A percentile compares a stretch with the other conserved stretches of the same genome.
Evolutionary conservation across 306 rosid species (phyloP).

Genomic region (Pachyrhizus erosus): DNA sequence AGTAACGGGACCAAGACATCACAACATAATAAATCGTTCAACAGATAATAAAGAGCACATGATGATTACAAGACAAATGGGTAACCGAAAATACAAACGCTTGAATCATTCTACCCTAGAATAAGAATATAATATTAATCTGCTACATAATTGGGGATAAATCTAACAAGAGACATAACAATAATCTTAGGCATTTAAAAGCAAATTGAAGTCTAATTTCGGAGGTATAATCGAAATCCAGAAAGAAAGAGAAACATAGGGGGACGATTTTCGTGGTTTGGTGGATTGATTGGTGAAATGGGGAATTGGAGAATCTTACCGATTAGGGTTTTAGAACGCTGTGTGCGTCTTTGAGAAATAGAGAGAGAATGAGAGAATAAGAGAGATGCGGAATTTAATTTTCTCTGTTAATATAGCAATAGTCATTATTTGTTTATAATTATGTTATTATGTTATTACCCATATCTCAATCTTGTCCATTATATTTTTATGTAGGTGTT

Average conservation of each 20-base stretch:
- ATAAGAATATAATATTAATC: background rate
- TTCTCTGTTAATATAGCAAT: background rate
- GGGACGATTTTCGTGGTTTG: background rate
- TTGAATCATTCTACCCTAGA: background rate
- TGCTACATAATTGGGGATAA: constrained; percentile 25
- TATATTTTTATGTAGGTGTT: too few species aligned
- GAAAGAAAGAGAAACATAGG: too few species aligned
- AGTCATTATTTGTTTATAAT: background rate
- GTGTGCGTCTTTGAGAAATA: constrained; percentile 36
- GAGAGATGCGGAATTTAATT: constrained; percentile 15
- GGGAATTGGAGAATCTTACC: constrained; percentile 45
- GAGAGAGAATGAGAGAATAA: constrained; percentile 17
- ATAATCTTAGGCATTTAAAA: constrained; percentile 5
- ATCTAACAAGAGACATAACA: constrained; percentile 11
- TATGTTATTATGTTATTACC: too few species aligned
- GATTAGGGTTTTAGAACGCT: constrained; percentile 50
- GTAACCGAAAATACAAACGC: background rate
- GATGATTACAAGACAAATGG: background rate
- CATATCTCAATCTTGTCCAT: too few species aligned
- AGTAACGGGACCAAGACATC: background rate
- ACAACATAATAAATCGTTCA: constrained; percentile 26
- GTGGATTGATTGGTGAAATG: background rate
- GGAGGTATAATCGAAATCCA: background rate
- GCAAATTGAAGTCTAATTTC: constrained; percentile 25
- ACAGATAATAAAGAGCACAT: background rate